These are phyloP conservation scores for Clohesyomyces aquaticus DNA, from an alignment of 495 filamentous ascomycete species.

Conservation along the genomic window DNA sequence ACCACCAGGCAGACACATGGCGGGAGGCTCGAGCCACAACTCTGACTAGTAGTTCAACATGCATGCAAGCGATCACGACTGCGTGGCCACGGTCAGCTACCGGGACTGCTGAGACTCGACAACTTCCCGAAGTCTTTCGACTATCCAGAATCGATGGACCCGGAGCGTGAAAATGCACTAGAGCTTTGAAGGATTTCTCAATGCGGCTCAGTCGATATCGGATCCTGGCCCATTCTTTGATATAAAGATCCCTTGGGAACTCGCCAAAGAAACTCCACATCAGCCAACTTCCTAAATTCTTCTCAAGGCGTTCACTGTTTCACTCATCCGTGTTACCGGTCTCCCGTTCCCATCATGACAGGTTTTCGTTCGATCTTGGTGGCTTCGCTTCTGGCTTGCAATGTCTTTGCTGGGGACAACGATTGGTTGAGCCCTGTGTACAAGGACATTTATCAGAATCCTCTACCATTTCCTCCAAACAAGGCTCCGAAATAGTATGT, in stretches of 20 bases:
- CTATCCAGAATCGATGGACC: neutral
- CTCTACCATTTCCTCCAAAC: constrained; percentile 56
- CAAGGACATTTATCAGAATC: constrained; percentile 52
- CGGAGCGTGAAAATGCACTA: neutral
- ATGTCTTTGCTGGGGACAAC: constrained; percentile 31
- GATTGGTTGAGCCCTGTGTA: constrained; percentile 47
- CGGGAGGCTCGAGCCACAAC: constrained; percentile 11
- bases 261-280: neutral
- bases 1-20: neutral
- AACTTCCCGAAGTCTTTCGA: neutral
- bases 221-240: neutral
- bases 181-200: neutral
- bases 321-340: neutral
- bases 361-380: constrained; percentile 15
- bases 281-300: constrained; percentile 4
- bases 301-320: neutral
- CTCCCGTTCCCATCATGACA: constrained; percentile 15
- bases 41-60: neutral
- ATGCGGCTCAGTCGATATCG: neutral
- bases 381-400: constrained; percentile 14
- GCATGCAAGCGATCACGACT: constrained; percentile 4
- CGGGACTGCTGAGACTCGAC: neutral
- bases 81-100: neutral
- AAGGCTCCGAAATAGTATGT: constrained; percentile 44
- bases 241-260: neutral